Evolutionary conservation across 768 basidiomycete species (phyloP).

Genomic region (Leccinum variicolor): DNA sequence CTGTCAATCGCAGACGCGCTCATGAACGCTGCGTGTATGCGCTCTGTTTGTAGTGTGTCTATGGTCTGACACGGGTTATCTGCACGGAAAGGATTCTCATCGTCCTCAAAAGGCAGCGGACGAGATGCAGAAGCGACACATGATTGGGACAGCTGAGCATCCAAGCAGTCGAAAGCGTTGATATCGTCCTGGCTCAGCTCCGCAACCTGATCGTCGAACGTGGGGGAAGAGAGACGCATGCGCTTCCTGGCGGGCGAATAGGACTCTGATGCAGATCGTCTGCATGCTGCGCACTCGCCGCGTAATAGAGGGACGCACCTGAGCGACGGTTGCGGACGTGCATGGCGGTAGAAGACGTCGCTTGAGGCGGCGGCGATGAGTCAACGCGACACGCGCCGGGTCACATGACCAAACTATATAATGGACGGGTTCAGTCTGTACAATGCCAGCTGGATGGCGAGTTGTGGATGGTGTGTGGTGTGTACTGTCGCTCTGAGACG

Average conservation of each 20-base stretch:
- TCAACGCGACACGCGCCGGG: constrained; percentile 2
- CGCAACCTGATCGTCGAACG: constrained; percentile 51
- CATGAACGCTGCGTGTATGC: constrained; percentile 20
- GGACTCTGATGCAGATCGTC: neutral
- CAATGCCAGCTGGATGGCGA: neutral
- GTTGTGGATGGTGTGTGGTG: neutral
- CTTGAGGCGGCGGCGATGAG: neutral
- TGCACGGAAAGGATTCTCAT: constrained; percentile 22
- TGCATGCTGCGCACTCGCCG: neutral
- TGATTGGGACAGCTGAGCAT: constrained; percentile 42
- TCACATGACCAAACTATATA: constrained; percentile 20
- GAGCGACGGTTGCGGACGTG: neutral
- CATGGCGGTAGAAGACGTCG: constrained; percentile 1
- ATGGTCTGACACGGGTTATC: neutral
- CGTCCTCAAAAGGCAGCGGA: constrained; percentile 5
- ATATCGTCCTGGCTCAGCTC: constrained; percentile 56
- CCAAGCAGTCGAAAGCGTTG: constrained; percentile 50
- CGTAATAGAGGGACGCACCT: neutral
- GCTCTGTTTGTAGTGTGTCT: neutral
- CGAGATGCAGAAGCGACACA: neutral
- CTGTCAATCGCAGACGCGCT: constrained; percentile 11
- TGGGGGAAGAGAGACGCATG: constrained; percentile 63
- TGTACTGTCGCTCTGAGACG: neutral
- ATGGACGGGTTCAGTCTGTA: neutral
- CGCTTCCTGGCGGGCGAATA: constrained; percentile 51